Evolutionary conservation across 83 land plant species (phyloP), one percentile per base, ranked within the genome.

Genomic region (Diphasiastrum complanatum): DNA sequence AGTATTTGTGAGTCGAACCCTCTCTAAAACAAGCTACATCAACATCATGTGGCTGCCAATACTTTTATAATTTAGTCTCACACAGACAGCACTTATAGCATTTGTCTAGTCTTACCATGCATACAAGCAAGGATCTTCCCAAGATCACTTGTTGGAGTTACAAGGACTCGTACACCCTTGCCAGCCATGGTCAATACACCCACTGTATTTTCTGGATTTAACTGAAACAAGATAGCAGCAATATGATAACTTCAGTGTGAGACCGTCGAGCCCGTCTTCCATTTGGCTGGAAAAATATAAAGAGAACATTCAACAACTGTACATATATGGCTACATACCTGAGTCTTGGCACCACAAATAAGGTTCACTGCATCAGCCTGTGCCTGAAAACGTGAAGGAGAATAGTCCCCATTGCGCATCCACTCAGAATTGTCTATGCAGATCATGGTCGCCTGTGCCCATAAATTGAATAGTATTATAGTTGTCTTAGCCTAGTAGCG

Each of bases 381-480:
- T 20, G 95, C 84, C 56, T 82, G 95, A 58, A 89, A 82, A 30
- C 95, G 63, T 19, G 60, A 64, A 3, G 95, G 95, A 1, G 77
- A 25, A 64, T 85, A 89, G 68, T 89, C 95, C 2, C 95, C 90
- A 46, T 89, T 89, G 23, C 95, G 70, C 95, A 85, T 89, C 95
- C 95, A 89, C 48, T 89, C 95, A 18, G 95, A 89, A 69, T 89
- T 89, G 65, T 85, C 95, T 55, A 89, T 80, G 74, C 95, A 89
- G 60, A 89, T 85, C 84, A 89, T 80, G 5, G 95, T 78, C 59
- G 85, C 85, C 85, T 84, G 67, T 24, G 19, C 31, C 22, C 18
- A 65, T 14, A 24, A n/a, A n/a, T n/a, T n/a, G n/a, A n/a, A n/a
- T n/a, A n/a, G n/a, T n/a, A n/a, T n/a, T n/a, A n/a, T n/a, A n/a